Base-by-base conservation (phyloP, 371 early-diverging fungal genomes). In the Chytridium lagenaria region DNA sequence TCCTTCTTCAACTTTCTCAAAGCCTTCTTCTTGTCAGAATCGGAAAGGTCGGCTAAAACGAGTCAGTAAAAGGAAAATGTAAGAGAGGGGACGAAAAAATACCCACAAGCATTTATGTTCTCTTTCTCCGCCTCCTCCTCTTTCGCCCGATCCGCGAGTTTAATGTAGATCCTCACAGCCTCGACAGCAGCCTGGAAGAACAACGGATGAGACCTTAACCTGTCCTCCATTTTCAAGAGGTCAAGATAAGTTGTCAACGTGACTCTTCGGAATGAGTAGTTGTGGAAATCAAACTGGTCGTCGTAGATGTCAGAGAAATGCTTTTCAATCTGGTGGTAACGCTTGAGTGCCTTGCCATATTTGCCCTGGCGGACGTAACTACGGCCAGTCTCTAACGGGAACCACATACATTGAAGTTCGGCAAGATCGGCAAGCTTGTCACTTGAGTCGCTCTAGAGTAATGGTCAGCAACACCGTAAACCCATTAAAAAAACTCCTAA, bases 281-380 rank as follows among this genome's bases (percentile, higher is more conserved):
- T 85, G 77, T 98, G 98, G 89, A 98, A 98, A 83, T 98, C 98
- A 69, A 95, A 94, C 82, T 97, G 96, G 74, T 97, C 97, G 73
- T 95, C 96, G 68, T 89, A 90, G 76, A 92, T 92, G 70, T 95
- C 95, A 36, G 73, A 78, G 76, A 94, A 97, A 76, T 83, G 80
- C 80, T 90, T 91, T 40, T 91, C 90, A 36, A 95, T 88, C 64
- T 90, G 88, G 75, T 95, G 92, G 84, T 90, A 92, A 55, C 90
- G 87, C 85, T 95, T 96, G 73, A 98, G 83, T 1, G 98, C 95
- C 51, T 84, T 85, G 50, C 95, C 97, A 50, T 87, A 82, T 28
- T 92, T 84, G 39, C 89, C 88, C 69, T 88, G 84, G 30, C 91
- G 86, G 22, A 86, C 80, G 74, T 87, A 90, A 38, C 92, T 88